phyloP scores from a whole-genome alignment of 2,329 filamentous ascomycete species.

The Orbilia ellipsospora region DNA sequence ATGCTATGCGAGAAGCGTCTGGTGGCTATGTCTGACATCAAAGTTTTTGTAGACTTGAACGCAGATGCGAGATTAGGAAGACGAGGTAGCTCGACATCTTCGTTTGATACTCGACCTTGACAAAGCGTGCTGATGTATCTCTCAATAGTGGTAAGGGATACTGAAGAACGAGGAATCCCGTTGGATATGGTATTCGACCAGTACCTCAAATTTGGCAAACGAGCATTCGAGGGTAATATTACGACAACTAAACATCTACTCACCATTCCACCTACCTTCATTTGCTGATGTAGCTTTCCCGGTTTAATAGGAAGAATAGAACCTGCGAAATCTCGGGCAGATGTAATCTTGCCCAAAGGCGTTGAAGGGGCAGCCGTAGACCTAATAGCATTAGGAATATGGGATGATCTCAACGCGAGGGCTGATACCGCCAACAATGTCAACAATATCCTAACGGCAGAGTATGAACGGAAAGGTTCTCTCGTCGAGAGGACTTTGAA shows the following conservation, averaged over 20 bases:
- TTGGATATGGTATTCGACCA: slow-evolving; percentile 58
- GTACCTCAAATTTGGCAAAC: slow-evolving; percentile 58
- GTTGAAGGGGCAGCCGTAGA: slow-evolving; percentile 57
- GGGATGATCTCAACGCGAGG: slow-evolving; percentile 57
- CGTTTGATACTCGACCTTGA: background rate
- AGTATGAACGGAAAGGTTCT: slow-evolving; percentile 33
- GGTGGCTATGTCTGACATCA: slow-evolving; percentile 56
- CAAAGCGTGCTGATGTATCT: background rate
- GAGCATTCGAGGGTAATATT: slow-evolving; percentile 56
- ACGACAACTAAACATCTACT: background rate
- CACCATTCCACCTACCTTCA: background rate
- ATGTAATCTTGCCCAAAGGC: slow-evolving; percentile 53
- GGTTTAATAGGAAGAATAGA: slow-evolving; percentile 42
- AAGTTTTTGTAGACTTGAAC: slow-evolving; percentile 58
- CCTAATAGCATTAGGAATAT: slow-evolving; percentile 58
- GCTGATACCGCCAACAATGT: slow-evolving; percentile 40
- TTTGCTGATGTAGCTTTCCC: background rate
- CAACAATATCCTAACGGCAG: slow-evolving; percentile 22
- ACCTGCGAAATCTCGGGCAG: slow-evolving; percentile 47
- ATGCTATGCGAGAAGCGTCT: slow-evolving; percentile 56
- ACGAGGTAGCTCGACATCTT: slow-evolving; percentile 22
- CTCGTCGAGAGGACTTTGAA: slow-evolving; percentile 32
- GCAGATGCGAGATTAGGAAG: slow-evolving; percentile 55
- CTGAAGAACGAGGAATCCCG: slow-evolving; percentile 52
- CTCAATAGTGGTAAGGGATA: slow-evolving; percentile 55